These are phyloP conservation scores for Quillaja saponaria DNA, from an alignment of 306 rosid species.

Conservation along the genomic window DNA sequence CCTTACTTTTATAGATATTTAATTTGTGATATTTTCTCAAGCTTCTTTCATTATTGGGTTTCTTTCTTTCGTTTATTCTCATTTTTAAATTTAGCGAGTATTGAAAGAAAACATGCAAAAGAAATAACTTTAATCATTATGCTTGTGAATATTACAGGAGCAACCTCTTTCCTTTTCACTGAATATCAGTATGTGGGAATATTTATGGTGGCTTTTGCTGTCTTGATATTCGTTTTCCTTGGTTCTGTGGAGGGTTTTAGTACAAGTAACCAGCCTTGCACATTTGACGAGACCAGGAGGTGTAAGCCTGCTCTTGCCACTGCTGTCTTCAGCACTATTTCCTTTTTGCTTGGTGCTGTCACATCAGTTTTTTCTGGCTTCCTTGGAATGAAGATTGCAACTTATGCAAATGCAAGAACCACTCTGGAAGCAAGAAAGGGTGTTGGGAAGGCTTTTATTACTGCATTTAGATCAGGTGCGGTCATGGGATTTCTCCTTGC, in stretches of 20 bases:
- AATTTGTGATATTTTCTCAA: too few relatives aligned
- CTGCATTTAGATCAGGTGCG: conserved; percentile 93
- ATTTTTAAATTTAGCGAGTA: too few relatives aligned
- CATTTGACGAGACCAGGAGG: conserved; percentile 54
- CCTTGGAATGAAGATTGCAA: conserved; percentile 97
- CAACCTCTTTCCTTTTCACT: conserved; percentile 90
- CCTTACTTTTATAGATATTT: too few relatives aligned
- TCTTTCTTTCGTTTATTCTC: neutral
- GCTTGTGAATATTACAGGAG: conserved; percentile 53
- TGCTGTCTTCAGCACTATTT: conserved; percentile 75
- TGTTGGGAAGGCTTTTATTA: conserved; percentile 90
- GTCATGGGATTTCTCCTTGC: conserved; percentile 98
- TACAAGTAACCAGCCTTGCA: conserved; percentile 64
- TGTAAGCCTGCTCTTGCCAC: conserved; percentile 95
- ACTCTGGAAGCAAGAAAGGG: conserved; percentile 93
- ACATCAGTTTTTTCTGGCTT: conserved; percentile 88
- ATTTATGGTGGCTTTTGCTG: conserved; percentile 85
- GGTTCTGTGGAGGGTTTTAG: conserved; percentile 96
- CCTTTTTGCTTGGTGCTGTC: conserved; percentile 82
- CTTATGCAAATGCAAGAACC: conserved; percentile 95
- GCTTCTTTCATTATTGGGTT: too few relatives aligned
- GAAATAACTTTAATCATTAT: too few relatives aligned
- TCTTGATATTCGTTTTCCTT: conserved; percentile 85
- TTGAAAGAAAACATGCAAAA: too few relatives aligned
- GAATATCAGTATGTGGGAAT: conserved; percentile 76